phyloP scores from a whole-genome alignment of 2,329 filamentous ascomycete genomes.

The Mycogone perniciosa region DNA sequence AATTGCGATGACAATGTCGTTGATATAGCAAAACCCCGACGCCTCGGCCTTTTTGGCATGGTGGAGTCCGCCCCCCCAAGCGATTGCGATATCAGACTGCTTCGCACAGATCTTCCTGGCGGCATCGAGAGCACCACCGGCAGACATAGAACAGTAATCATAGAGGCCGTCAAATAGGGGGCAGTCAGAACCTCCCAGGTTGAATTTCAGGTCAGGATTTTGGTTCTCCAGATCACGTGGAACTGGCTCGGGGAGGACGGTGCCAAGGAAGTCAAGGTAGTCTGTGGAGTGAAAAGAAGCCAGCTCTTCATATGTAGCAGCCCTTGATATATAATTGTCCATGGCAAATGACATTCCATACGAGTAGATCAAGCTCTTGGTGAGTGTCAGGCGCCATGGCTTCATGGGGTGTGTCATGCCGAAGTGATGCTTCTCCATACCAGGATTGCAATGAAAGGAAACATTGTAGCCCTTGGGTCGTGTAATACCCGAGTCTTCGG shows the following conservation, averaged over 20 bases:
- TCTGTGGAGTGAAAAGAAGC: slow-evolving; percentile 80
- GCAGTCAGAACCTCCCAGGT: slow-evolving; percentile 85
- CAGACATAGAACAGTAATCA: slow-evolving; percentile 91
- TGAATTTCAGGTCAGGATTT: slow-evolving; percentile 65
- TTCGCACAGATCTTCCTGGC: slow-evolving; percentile 80
- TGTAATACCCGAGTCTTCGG: slow-evolving; percentile 62
- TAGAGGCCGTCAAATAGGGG: slow-evolving; percentile 94
- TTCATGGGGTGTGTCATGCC: slow-evolving; percentile 98
- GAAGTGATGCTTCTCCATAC: slow-evolving; percentile 95
- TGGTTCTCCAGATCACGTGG: slow-evolving; percentile 60
- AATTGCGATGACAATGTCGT: slow-evolving; percentile 93
- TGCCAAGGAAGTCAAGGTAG: slow-evolving; percentile 83
- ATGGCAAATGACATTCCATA: slow-evolving; percentile 96
- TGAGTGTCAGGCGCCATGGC: slow-evolving; percentile 91
- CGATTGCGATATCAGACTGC: slow-evolving; percentile 92
- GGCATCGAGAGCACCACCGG: slow-evolving; percentile 83
- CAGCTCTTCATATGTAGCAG: slow-evolving; percentile 82
- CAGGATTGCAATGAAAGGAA: slow-evolving; percentile 91
- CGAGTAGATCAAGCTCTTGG: slow-evolving; percentile 87
- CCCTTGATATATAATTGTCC: slow-evolving; percentile 83
- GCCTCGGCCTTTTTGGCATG: slow-evolving; percentile 94
- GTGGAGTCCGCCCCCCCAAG: slow-evolving; percentile 94
- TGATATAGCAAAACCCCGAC: slow-evolving; percentile 97
- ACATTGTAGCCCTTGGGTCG: slow-evolving; percentile 82
- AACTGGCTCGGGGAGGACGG: slow-evolving; percentile 58